Evolutionary conservation across 352 stramenopile species (phyloP).

Genomic region (Globisporangium viniferum): DNA sequence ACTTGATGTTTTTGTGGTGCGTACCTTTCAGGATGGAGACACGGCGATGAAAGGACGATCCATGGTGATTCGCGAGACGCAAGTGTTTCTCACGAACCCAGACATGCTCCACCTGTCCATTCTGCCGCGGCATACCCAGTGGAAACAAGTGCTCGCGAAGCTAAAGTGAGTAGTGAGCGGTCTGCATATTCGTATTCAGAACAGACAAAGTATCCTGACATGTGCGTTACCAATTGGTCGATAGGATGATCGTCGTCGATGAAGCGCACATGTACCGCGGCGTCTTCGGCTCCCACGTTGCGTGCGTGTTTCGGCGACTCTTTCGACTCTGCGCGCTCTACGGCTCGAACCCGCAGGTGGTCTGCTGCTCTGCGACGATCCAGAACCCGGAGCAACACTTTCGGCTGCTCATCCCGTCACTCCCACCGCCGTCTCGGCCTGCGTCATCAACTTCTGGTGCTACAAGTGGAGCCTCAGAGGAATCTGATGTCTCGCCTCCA

Average conservation of each 20-base stretch:
- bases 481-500: conserved; percentile 19
- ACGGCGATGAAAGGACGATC: conserved; percentile 88
- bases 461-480: not conserved
- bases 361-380: conserved; percentile 97
- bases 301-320: conserved; percentile 88
- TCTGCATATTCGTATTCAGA: not conserved
- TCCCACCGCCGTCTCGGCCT: conserved; percentile 25
- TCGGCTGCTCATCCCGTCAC: conserved; percentile 77
- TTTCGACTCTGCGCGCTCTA: conserved; percentile 87
- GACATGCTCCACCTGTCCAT: conserved; percentile 98
- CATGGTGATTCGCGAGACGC: conserved; percentile 77
- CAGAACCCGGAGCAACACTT: conserved; percentile 92
- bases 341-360: conserved; percentile 81
- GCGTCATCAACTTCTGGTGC: not conserved
- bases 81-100: conserved; percentile 98
- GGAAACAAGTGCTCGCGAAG: conserved; percentile 84
- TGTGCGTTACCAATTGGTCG: not conserved
- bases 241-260: conserved; percentile 72
- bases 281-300: conserved; percentile 81
- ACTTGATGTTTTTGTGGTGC: not conserved
- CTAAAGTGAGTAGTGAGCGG: conserved; percentile 64
- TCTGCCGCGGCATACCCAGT: conserved; percentile 91
- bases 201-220: not conserved
- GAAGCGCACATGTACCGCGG: conserved; percentile 95
- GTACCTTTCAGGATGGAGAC: conserved; percentile 87